Evolutionary conservation across 805 yeast species (phyloP).

Genomic region (Metschnikowia anglica): DNA sequence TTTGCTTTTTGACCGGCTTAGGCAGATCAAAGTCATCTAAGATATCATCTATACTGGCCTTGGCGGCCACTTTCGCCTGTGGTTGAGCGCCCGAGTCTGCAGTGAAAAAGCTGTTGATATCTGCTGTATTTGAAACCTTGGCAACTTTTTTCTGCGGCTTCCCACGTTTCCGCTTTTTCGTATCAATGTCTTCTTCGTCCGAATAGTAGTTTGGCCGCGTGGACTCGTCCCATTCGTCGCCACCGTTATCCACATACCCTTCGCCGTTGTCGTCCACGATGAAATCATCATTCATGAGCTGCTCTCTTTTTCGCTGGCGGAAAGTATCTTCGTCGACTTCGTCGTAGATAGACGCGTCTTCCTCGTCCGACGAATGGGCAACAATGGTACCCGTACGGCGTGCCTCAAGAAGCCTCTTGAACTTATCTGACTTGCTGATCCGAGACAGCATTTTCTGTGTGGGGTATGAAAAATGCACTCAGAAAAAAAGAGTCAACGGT

Average conservation of each 20-base stretch:
- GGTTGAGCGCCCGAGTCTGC: slow-evolving; percentile 13
- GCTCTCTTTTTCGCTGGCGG: slow-evolving; percentile 72
- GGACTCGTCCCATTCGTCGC: slow-evolving; percentile 77
- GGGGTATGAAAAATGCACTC: background rate
- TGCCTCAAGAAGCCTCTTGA: slow-evolving; percentile 63
- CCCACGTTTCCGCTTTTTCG: slow-evolving; percentile 25
- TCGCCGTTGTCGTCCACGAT: slow-evolving; percentile 92
- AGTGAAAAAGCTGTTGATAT: slow-evolving; percentile 54
- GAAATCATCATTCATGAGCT: slow-evolving; percentile 84
- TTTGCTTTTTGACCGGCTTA: slow-evolving; percentile 14
- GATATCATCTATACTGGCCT: slow-evolving; percentile 22
- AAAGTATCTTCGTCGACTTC: slow-evolving; percentile 82
- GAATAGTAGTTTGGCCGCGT: slow-evolving; percentile 51
- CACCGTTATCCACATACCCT: slow-evolving; percentile 93
- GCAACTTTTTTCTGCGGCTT: slow-evolving; percentile 34
- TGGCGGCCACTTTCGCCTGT: slow-evolving; percentile 26
- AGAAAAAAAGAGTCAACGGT: background rate
- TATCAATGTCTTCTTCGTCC: slow-evolving; percentile 51
- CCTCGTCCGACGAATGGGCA: slow-evolving; percentile 40
- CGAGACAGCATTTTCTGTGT: slow-evolving; percentile 27
- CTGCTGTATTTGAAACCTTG: slow-evolving; percentile 44
- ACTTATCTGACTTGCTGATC: slow-evolving; percentile 43
- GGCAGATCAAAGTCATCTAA: slow-evolving; percentile 20
- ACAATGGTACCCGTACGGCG: slow-evolving; percentile 55
- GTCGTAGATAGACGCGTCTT: slow-evolving; percentile 71